Evolutionary conservation across 768 basidiomycete species (phyloP).

Genomic region (Mycena amicta): DNA sequence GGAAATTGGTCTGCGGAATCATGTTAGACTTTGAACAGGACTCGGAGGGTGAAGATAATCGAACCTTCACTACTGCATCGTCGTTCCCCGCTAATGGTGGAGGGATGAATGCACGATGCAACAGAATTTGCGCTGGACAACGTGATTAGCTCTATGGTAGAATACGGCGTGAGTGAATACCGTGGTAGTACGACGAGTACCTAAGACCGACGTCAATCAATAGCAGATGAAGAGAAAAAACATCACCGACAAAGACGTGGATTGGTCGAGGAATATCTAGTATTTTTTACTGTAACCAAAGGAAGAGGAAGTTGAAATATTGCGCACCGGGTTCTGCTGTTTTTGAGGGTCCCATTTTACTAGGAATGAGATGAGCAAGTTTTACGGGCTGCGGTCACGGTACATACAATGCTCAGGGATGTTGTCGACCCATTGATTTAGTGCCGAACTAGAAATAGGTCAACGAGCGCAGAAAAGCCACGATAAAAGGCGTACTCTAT

Average conservation of each 20-base stretch:
- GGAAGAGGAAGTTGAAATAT: too few relatives aligned
- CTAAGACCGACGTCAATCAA: neutral
- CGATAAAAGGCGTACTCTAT: constrained; percentile 1
- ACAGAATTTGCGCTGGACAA: neutral
- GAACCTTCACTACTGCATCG: too few relatives aligned
- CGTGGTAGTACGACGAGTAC: neutral
- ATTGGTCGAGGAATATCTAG: constrained; percentile 2
- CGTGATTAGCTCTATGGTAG: neutral
- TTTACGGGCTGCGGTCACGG: too few relatives aligned
- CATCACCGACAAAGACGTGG: neutral
- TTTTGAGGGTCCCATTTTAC: constrained; percentile 1
- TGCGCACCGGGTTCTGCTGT: neutral
- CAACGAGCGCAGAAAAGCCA: neutral
- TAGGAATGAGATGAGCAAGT: too few relatives aligned
- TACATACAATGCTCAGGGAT: constrained; percentile 7
- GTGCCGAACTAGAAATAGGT: neutral
- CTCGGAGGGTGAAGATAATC: too few relatives aligned
- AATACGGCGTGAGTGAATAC: neutral
- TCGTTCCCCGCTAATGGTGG: neutral
- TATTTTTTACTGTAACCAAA: too few relatives aligned
- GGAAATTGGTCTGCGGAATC: constrained; percentile 26
- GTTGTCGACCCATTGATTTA: constrained; percentile 10
- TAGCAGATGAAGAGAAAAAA: neutral
- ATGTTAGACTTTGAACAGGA: too few relatives aligned
- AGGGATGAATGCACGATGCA: constrained; percentile 5